Conservation (phyloP, 2,329 filamentous ascomycete species). For the Penicillium sp. region DNA sequence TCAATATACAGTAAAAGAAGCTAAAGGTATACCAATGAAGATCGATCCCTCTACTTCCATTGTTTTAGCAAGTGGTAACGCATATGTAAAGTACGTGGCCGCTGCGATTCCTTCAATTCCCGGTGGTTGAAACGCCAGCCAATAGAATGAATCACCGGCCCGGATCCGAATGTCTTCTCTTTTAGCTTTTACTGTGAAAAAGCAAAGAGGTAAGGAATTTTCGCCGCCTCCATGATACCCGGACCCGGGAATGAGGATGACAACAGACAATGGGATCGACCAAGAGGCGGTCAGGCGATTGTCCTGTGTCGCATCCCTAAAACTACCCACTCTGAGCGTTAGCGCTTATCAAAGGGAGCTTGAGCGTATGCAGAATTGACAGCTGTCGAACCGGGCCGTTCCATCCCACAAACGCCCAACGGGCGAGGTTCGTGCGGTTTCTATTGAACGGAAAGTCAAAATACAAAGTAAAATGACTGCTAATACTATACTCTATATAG, state of each 20-base stretch:
- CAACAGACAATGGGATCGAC: slow-evolving; percentile 1
- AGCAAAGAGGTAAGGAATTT: background rate
- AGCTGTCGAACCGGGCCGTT: slow-evolving; percentile 5
- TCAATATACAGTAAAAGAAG: background rate
- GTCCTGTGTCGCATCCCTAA: background rate
- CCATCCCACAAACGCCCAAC: slow-evolving; percentile 7
- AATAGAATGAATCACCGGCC: background rate
- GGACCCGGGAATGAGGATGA: background rate
- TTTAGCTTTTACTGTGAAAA: background rate
- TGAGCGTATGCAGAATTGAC: slow-evolving; percentile 5
- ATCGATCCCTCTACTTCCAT: slow-evolving; percentile 10
- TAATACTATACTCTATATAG: background rate
- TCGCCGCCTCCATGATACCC: background rate
- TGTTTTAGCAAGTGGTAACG: background rate
- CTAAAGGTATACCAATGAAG: slow-evolving; percentile 9
- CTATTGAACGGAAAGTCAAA: background rate
- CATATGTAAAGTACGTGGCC: slow-evolving; percentile 8
- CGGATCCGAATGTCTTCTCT: background rate
- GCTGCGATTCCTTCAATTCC: background rate
- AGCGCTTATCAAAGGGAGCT: background rate
- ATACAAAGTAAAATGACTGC: background rate
- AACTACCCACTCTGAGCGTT: background rate
- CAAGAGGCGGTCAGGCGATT: slow-evolving; percentile 9
- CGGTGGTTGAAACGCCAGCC: background rate
- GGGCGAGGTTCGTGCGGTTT: slow-evolving; percentile 1